Percentiles rank a stretch among this genome's conserved stretches.
phyloP scores from a whole-genome alignment of 371 early-diverging fungal genomes.

The Mucor ambiguus region DNA sequence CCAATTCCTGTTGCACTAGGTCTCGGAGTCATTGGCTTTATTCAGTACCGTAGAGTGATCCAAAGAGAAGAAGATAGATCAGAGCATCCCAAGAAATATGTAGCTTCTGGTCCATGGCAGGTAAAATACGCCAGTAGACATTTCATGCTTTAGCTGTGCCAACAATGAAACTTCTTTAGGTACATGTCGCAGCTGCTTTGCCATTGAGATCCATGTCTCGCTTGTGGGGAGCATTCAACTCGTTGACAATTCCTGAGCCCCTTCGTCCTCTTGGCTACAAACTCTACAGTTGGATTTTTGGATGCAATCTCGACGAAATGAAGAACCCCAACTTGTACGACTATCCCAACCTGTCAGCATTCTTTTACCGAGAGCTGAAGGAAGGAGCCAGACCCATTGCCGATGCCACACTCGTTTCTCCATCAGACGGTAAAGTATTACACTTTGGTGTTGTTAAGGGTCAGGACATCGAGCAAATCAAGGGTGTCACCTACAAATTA shows the following conservation, averaged over 20 bases:
- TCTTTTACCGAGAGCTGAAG: constrained; percentile 90
- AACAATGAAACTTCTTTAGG: constrained; percentile 40
- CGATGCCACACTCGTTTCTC: constrained; percentile 71
- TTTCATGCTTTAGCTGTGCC: not conserved
- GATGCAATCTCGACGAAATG: constrained; percentile 94
- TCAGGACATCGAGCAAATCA: constrained; percentile 87
- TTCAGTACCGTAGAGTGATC: constrained; percentile 63
- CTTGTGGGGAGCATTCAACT: constrained; percentile 89
- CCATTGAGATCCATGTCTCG: constrained; percentile 89
- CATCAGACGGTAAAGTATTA: constrained; percentile 90
- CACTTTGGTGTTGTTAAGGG: constrained; percentile 85
- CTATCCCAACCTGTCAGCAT: constrained; percentile 85
- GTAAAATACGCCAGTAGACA: constrained; percentile 38
- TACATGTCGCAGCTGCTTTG: constrained; percentile 83
- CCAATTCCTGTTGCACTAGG: constrained; percentile 84
- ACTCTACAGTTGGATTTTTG: constrained; percentile 83
- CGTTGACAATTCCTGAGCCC: constrained; percentile 76
- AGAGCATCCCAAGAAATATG: constrained; percentile 41
- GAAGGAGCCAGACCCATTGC: constrained; percentile 74
- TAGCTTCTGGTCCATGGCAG: constrained; percentile 84
- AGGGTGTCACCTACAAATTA: constrained; percentile 89
- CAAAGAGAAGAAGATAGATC: constrained; percentile 34
- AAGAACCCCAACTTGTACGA: constrained; percentile 73
- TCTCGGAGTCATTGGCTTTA: constrained; percentile 69
- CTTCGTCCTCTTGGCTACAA: constrained; percentile 79